phyloP scores from a whole-genome alignment of 257 asterid species.

The Thymus quinquecostatus region DNA sequence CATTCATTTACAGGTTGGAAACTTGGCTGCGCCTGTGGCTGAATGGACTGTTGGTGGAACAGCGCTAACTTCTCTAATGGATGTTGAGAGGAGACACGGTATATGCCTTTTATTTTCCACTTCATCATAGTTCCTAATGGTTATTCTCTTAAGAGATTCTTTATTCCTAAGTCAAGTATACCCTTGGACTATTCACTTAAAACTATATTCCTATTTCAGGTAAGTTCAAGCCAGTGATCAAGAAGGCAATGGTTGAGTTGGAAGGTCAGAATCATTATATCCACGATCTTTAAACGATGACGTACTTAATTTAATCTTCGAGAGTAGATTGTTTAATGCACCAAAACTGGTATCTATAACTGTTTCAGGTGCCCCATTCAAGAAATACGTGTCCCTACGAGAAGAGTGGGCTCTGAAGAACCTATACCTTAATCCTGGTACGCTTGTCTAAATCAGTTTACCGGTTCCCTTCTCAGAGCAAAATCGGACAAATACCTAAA shows the following conservation, averaged over 20 bases:
- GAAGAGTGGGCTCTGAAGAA: slow-evolving; percentile 94
- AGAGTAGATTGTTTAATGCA: neutral
- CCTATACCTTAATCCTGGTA: slow-evolving; percentile 87
- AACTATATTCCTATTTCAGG: slow-evolving; percentile 48
- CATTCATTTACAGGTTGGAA: slow-evolving; percentile 63
- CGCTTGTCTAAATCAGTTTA: neutral
- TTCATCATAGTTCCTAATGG: slow-evolving; percentile 1
- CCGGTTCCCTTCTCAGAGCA: neutral
- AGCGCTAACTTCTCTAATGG: slow-evolving; percentile 91
- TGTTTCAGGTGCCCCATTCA: slow-evolving; percentile 85
- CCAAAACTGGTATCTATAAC: neutral
- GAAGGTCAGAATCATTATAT: slow-evolving; percentile 53
- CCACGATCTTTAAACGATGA: neutral
- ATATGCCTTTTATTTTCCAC: slow-evolving; percentile 37
- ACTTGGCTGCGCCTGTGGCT: slow-evolving; percentile 90
- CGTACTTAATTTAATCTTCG: neutral
- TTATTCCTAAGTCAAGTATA: neutral
- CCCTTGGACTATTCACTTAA: slow-evolving; percentile 13
- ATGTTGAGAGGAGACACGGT: slow-evolving; percentile 99
- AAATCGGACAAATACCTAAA: neutral
- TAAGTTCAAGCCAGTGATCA: slow-evolving; percentile 98
- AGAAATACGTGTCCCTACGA: slow-evolving; percentile 71
- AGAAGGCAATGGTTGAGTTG: slow-evolving; percentile 99
- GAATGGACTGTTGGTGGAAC: slow-evolving; percentile 99
- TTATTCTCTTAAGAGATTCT: neutral